Evolutionary conservation across 345 rosid species (phyloP).

Genomic region (Populus deltoides): DNA sequence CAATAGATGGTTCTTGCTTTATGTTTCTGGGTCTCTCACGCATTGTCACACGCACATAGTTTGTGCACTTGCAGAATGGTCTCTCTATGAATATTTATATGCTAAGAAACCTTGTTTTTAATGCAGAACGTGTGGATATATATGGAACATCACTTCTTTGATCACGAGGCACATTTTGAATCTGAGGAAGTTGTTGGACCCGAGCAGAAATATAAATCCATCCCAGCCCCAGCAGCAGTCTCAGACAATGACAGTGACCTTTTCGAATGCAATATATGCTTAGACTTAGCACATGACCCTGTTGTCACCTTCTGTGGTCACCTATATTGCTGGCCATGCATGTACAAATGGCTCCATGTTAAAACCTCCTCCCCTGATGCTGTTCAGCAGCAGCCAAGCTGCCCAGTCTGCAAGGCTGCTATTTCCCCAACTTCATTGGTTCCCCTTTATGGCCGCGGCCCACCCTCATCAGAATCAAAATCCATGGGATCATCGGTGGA

Average conservation of each 20-base stretch:
- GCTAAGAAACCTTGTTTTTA: background rate
- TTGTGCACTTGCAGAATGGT: background rate
- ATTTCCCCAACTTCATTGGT: constrained; percentile 19
- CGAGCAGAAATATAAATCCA: constrained; percentile 39
- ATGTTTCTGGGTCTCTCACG: background rate
- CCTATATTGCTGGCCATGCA: constrained; percentile 37
- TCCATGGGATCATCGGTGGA: constrained; percentile 2
- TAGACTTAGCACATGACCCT: constrained; percentile 33
- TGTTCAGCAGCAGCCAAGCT: constrained; percentile 14
- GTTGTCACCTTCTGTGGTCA: constrained; percentile 38
- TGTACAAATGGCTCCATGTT: constrained; percentile 31
- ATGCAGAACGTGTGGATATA: constrained; percentile 31
- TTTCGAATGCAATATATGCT: constrained; percentile 34
- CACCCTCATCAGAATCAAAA: background rate
- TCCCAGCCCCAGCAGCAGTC: constrained; percentile 14
- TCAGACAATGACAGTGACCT: constrained; percentile 1
- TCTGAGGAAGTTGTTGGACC: constrained; percentile 27
- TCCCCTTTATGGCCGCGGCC: constrained; percentile 29
- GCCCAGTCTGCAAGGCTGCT: constrained; percentile 36
- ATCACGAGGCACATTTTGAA: constrained; percentile 33
- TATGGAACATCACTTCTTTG: constrained; percentile 42
- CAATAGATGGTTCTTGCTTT: background rate
- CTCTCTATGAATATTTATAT: background rate
- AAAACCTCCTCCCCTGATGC: constrained; percentile 15
- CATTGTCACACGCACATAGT: background rate